A percentile compares a stretch with the other conserved stretches of the same genome.
These are phyloP conservation scores for Globisporangium emineosum DNA, from an alignment of 352 stramenopile species.

Conservation along the genomic window DNA sequence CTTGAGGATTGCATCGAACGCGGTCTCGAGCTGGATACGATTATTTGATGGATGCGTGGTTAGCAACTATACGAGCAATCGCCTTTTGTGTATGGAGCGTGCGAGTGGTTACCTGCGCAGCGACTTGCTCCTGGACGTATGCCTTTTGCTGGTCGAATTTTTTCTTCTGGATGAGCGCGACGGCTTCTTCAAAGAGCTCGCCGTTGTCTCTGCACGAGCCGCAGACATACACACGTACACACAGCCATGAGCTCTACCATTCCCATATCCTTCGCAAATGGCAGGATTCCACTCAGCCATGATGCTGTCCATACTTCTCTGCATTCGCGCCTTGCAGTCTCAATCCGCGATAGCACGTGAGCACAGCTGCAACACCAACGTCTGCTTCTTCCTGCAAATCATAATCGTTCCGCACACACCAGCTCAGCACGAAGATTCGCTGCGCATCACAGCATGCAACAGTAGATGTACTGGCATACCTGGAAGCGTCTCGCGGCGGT, in stretches of 20 bases:
- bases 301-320: conserved; percentile 30
- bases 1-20: conserved; percentile 63
- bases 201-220: conserved; percentile 43
- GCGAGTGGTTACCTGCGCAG: conserved; percentile 38
- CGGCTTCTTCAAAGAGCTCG: conserved; percentile 74
- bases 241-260: neutral
- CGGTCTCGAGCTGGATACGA: conserved; percentile 32
- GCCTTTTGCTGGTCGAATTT: conserved; percentile 82
- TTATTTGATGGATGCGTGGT: neutral
- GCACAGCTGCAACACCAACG: conserved; percentile 69
- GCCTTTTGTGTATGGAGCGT: no score
- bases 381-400: conserved; percentile 70
- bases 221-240: neutral
- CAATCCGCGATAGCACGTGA: conserved; percentile 75
- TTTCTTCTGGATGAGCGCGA: conserved; percentile 63
- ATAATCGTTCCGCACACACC: neutral
- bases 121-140: conserved; percentile 63
- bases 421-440: neutral
- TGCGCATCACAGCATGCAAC: no score
- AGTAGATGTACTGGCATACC: conserved; percentile 20
- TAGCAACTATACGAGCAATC: neutral
- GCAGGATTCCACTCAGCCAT: neutral
- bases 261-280: neutral
- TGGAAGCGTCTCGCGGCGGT: conserved; percentile 82
- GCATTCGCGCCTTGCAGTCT: conserved; percentile 43